A percentile compares a stretch with the other conserved stretches of the same genome.
phyloP scores from a whole-genome alignment of 257 asterid genomes.

The Solanum rostratum region DNA sequence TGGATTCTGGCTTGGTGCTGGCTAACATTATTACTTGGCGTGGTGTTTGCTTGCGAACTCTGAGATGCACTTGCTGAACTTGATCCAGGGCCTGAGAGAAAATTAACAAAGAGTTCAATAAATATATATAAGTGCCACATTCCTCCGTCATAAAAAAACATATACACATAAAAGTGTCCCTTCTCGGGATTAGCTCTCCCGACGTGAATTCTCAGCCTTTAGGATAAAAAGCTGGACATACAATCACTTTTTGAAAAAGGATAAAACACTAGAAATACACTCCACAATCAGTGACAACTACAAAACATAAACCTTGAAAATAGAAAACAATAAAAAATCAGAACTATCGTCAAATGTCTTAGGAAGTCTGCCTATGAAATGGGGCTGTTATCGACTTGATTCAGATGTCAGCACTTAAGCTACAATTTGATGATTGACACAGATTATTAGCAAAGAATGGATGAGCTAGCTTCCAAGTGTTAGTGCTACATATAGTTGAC shows the following conservation, averaged over 20 bases:
- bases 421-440: neutral
- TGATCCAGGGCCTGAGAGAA: slow-evolving; percentile 37
- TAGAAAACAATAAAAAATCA: neutral
- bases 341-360: neutral
- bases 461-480: neutral
- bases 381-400: neutral
- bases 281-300: neutral
- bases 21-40: slow-evolving; percentile 30
- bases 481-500: neutral
- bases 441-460: neutral
- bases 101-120: neutral
- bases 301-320: neutral
- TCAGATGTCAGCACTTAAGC: neutral
- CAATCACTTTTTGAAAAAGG: neutral
- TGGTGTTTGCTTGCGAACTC: slow-evolving; percentile 27
- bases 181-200: neutral
- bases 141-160: neutral
- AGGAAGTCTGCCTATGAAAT: neutral
- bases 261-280: neutral
- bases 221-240: neutral
- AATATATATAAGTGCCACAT: neutral
- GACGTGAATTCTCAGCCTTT: neutral
- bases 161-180: neutral
- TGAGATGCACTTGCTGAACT: slow-evolving; percentile 44
- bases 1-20: slow-evolving; percentile 68